Percentiles rank a stretch among this genome's conserved stretches.
These are phyloP conservation scores for Ceratobasidium sp. DNA, from an alignment of 1,284 basidiomycete species.

Conservation along the genomic window DNA sequence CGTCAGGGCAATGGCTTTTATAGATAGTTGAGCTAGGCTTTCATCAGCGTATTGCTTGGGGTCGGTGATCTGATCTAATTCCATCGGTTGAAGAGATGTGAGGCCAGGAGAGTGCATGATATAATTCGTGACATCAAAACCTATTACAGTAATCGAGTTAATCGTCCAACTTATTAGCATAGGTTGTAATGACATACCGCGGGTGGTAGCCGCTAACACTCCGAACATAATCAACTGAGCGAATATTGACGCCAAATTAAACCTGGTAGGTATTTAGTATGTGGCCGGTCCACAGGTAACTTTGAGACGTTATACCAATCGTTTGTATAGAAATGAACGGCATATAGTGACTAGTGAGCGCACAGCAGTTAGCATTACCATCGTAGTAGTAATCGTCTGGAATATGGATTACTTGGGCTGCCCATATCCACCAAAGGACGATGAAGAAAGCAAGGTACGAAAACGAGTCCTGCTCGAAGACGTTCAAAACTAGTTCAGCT, in stretches of 20 bases:
- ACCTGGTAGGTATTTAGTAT: background rate
- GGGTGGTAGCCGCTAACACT: conserved; percentile 24
- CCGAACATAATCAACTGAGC: conserved; percentile 34
- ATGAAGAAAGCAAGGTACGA: conserved; percentile 28
- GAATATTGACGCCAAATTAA: conserved; percentile 26
- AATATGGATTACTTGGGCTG: conserved; percentile 4
- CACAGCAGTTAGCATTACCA: too few species aligned
- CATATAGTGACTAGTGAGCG: background rate
- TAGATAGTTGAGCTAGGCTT: conserved; percentile 1
- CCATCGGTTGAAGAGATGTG: too few species aligned
- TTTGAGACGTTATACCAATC: conserved; percentile 13
- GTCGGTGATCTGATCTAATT: conserved; percentile 7
- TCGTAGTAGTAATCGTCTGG: too few species aligned
- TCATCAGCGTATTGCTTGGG: conserved; percentile 3
- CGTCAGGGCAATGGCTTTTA: background rate
- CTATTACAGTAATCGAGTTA: background rate
- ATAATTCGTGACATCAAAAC: conserved; percentile 29
- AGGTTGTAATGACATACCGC: background rate
- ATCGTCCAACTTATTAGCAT: background rate
- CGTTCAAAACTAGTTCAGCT: too few species aligned
- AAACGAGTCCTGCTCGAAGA: conserved; percentile 12
- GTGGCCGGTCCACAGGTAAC: too few species aligned
- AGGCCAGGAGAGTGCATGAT: conserved; percentile 34
- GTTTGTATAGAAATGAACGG: conserved; percentile 30
- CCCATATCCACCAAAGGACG: conserved; percentile 26